A percentile compares a stretch with the other conserved stretches of the same genome.
These are phyloP conservation scores for Cordyceps militaris DNA, from an alignment of 2,329 filamentous ascomycete species.

Conservation along the genomic window DNA sequence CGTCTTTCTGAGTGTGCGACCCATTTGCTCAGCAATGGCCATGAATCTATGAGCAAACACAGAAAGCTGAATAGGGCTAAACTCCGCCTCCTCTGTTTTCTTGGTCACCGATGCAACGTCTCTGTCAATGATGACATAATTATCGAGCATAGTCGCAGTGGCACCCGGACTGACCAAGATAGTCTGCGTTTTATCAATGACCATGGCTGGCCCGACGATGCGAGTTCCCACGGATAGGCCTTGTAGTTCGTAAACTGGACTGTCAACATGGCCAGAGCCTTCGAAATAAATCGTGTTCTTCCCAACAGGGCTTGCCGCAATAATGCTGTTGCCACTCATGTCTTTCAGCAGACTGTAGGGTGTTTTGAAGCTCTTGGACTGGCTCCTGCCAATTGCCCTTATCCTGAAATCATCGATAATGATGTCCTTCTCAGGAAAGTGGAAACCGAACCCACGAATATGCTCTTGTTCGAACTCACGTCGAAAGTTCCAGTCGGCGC, in stretches of 20 bases:
- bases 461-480: constrained; percentile 46
- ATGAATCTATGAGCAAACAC: constrained; percentile 79
- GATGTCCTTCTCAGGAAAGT: constrained; percentile 35
- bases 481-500: constrained; percentile 20
- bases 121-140: constrained; percentile 30
- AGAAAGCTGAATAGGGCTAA: constrained; percentile 59
- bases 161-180: constrained; percentile 55
- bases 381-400: constrained; percentile 27
- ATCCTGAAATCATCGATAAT: constrained; percentile 38
- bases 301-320: constrained; percentile 17
- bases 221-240: constrained; percentile 15
- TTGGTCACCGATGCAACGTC: background rate
- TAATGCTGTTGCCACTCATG: constrained; percentile 1
- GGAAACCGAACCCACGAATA: constrained; percentile 69
- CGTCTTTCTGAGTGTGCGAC: constrained; percentile 70
- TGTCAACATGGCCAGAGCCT: constrained; percentile 19
- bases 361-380: constrained; percentile 16
- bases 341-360: constrained; percentile 18
- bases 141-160: constrained; percentile 27
- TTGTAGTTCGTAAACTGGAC: constrained; percentile 21
- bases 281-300: constrained; percentile 18
- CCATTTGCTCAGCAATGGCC: constrained; percentile 81
- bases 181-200: constrained; percentile 65
- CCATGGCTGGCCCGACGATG: constrained; percentile 35
- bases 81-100: constrained; percentile 16